Conservation (phyloP, 1,284 basidiomycete genomes). For the Neolentinus lepideus region DNA sequence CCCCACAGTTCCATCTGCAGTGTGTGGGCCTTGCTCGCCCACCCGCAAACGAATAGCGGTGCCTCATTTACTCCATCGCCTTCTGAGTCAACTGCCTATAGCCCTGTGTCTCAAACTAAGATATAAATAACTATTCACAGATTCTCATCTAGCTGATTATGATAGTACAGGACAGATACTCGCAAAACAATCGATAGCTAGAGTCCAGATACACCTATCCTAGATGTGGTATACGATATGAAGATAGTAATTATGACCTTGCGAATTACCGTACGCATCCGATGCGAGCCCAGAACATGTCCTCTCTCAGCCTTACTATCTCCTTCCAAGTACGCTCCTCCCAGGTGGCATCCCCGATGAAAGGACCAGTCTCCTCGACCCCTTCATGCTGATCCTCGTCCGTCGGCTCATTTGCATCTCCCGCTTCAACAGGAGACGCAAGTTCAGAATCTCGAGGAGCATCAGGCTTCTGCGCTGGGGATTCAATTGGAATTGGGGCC, state of each 20-base stretch:
- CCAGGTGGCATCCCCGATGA: slow-evolving; percentile 67
- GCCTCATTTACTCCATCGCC: not conserved
- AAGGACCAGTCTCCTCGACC: slow-evolving; percentile 7
- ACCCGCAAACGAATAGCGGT: not conserved
- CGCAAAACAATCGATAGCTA: not conserved
- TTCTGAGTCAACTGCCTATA: no score
- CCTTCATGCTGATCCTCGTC: slow-evolving; percentile 8
- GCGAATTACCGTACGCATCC: slow-evolving; percentile 45
- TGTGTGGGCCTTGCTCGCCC: not conserved
- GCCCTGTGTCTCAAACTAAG: no score
- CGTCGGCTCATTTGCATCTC: slow-evolving; percentile 6
- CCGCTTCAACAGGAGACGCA: not conserved
- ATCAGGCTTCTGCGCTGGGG: no score
- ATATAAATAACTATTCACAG: no score
- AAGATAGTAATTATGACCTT: not conserved
- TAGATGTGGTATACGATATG: not conserved
- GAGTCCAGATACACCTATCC: not conserved
- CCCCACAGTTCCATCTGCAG: not conserved
- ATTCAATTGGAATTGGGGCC: no score
- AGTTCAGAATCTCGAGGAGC: no score
- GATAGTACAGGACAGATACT: not conserved
- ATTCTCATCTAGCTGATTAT: not conserved
- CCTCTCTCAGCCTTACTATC: slow-evolving; percentile 74
- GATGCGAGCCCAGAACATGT: slow-evolving; percentile 85
- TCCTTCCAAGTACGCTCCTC: slow-evolving; percentile 89